Evolutionary conservation across 2,329 filamentous ascomycete genomes (phyloP), one percentile per base, ranked within the genome.

Genomic region (Madurella fahalii): DNA sequence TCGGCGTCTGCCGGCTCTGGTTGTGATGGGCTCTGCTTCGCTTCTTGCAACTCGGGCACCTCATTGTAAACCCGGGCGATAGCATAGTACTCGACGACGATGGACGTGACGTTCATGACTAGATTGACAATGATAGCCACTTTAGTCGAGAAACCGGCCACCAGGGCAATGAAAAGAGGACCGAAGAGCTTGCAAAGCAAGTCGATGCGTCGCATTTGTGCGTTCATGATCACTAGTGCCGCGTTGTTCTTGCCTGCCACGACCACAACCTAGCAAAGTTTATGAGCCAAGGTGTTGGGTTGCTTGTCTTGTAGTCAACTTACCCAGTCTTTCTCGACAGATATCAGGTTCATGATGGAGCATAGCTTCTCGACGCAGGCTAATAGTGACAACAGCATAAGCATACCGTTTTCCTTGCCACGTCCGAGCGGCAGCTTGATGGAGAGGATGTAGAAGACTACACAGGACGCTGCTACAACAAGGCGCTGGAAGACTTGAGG

Each of bases 301-400:
- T 12, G 37, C 11, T 30, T 2, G 17, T 30, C 11, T 16, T 5
- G 34, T 25, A 25, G 25, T 16, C 5, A 20, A 48, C 46, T 25
- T 15, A 43, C 77, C 86, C 86, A 89, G 62, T 90, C 87, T 63
- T 83, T 74, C 66, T 90, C 87, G 0, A 90, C 77, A 0, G 87
- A 76, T 1, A 90, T 79, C 0, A 81, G 74, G 64, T 89, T 90
- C 66, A 82, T 76, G 7, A 85, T 76, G 1, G 83, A 77, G 15
- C 75, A 77, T 9, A 89, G 68, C 65, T 90, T 90, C 68, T 90
- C 87, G 1, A 85, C 63, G 53, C 85, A 87, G 0, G 85, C 84
- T 44, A 89, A 69, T 0, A 81, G n/a, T 0, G 78, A 73, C 2
- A 76, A 53, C 0, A 68, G 30, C 0, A 63, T 65, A 39, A 78